Evolutionary conservation across 2,329 filamentous ascomycete species (phyloP).

Genomic region (Fusarium chlamydosporum): DNA sequence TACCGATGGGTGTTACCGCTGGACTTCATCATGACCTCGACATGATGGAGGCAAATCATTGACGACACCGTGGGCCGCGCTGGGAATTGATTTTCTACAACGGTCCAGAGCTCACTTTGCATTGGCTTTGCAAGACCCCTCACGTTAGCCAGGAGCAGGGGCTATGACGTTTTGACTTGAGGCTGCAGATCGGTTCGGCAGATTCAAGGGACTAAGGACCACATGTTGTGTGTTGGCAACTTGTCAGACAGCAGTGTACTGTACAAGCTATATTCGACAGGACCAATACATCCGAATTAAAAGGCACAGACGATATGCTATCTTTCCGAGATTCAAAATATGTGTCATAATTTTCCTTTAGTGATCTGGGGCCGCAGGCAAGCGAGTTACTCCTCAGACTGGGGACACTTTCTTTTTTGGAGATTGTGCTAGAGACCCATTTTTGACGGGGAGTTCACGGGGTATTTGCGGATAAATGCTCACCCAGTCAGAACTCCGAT

Average conservation of each 20-base stretch:
- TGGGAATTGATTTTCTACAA: constrained; percentile 38
- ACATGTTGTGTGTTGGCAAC: constrained; percentile 2
- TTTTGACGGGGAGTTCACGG: constrained; percentile 47
- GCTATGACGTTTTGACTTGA: constrained; percentile 43
- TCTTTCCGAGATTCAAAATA: constrained; percentile 26
- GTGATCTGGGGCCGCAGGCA: constrained; percentile 34
- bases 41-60: constrained; percentile 36
- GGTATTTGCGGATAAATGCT: constrained; percentile 21
- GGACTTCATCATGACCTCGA: constrained; percentile 23
- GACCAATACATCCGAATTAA: constrained; percentile 11
- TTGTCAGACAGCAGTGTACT: constrained; percentile 19
- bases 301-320: constrained; percentile 1
- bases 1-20: constrained; percentile 11
- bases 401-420: constrained; percentile 46
- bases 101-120: constrained; percentile 21
- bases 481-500: no score
- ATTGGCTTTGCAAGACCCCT: constrained; percentile 29
- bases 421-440: constrained; percentile 38
- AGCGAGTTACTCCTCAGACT: constrained; percentile 37
- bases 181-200: constrained; percentile 35
- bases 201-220: constrained; percentile 26
- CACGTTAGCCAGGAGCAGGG: constrained; percentile 39
- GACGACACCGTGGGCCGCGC: constrained; percentile 29
- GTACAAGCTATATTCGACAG: constrained; percentile 13
- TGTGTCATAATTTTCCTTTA: constrained; percentile 39